Conservation (phyloP, 768 basidiomycete species). For the Pulveroboletus sp. region DNA sequence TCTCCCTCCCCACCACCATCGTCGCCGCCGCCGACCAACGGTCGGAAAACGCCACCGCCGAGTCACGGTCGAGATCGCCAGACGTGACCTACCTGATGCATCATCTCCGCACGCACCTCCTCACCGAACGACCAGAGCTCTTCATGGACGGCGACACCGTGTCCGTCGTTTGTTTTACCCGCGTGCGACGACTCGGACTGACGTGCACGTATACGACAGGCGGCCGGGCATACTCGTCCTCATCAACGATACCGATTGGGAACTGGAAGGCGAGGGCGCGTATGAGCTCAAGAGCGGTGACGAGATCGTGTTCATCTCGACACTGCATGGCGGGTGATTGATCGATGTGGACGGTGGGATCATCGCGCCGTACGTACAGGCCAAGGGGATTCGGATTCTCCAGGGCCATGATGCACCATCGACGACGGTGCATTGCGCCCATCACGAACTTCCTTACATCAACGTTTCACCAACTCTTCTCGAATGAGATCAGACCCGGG, state of each 20-base stretch:
- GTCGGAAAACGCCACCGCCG: neutral
- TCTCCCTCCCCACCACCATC: conserved; percentile 51
- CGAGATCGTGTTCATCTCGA: conserved; percentile 95
- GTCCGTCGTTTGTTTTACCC: too few species aligned
- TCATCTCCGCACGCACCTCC: conserved; percentile 69
- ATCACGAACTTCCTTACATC: too few species aligned
- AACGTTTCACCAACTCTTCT: too few species aligned
- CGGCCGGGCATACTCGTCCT: conserved; percentile 95
- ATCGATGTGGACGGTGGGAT: neutral
- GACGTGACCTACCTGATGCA: conserved; percentile 76
- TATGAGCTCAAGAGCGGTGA: conserved; percentile 76
- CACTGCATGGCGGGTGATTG: conserved; percentile 71
- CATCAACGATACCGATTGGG: conserved; percentile 98
- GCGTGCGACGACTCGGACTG: too few species aligned
- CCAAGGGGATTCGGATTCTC: neutral
- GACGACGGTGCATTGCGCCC: too few species aligned
- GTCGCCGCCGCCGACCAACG: neutral
- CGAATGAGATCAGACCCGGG: neutral
- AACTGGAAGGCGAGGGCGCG: conserved; percentile 90
- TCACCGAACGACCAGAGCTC: conserved; percentile 83
- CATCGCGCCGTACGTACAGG: neutral
- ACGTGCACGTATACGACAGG: too few species aligned
- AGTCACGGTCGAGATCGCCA: conserved; percentile 38
- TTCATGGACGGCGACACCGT: conserved; percentile 86
- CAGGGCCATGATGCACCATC: neutral